Evolutionary conservation across 768 basidiomycete genomes (phyloP).

Genomic region (Cystobasidium ongulense): DNA sequence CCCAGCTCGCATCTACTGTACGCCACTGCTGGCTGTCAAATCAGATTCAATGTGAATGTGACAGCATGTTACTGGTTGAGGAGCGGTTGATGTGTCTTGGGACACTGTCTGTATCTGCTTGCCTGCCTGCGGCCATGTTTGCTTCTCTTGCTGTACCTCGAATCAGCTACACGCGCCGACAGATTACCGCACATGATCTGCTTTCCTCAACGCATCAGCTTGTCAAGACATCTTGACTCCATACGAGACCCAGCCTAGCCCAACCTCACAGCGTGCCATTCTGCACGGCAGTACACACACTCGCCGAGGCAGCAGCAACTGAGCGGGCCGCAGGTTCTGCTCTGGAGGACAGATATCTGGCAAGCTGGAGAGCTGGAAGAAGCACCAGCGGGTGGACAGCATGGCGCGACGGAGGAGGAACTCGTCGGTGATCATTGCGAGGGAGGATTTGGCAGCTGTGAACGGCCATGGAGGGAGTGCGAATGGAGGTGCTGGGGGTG

Average conservation of each 20-base stretch:
- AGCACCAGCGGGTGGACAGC: slow-evolving; percentile 2
- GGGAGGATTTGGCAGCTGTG: slow-evolving; percentile 22
- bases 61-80: too few relatives aligned
- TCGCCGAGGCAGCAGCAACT: not conserved
- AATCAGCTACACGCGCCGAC: too few relatives aligned
- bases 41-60: too few relatives aligned
- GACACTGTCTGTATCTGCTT: too few relatives aligned
- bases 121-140: too few relatives aligned
- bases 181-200: too few relatives aligned
- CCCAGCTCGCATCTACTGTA: not conserved
- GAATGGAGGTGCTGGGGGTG: not conserved
- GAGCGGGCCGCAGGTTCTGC: not conserved
- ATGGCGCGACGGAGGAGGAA: slow-evolving; percentile 27
- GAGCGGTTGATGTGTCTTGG: too few relatives aligned
- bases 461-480: not conserved
- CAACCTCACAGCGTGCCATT: not conserved
- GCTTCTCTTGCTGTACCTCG: too few relatives aligned
- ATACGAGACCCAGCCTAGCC: not conserved
- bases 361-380: slow-evolving; percentile 17
- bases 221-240: too few relatives aligned
- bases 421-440: slow-evolving; percentile 10
- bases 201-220: too few relatives aligned
- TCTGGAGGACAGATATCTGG: not conserved
- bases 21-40: not conserved
- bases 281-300: not conserved